These are phyloP conservation scores for Saposhnikovia divaricata DNA, from an alignment of 129 eudicot species.

Conservation along the genomic window DNA sequence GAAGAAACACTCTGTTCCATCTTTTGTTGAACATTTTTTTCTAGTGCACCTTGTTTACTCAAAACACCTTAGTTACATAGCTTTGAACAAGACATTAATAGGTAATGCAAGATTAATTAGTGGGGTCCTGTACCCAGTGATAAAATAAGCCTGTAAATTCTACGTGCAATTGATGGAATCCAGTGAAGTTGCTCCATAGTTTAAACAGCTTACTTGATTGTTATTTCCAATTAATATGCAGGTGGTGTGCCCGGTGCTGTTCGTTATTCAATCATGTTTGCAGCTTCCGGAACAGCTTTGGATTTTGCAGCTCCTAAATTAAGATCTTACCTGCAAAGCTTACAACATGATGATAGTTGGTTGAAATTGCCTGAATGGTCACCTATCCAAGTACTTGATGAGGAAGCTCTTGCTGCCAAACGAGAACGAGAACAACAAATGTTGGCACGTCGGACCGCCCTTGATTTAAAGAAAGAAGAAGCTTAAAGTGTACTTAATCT, in stretches of 20 bases:
- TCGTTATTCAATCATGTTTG: constrained; percentile 70
- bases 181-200: background rate
- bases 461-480: constrained; percentile 56
- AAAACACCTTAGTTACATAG: background rate
- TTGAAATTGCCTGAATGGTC: constrained; percentile 86
- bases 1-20: background rate
- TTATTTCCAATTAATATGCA: constrained; percentile 18
- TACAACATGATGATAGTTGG: constrained; percentile 40
- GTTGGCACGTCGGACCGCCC: constrained; percentile 41
- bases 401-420: constrained; percentile 91
- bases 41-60: background rate
- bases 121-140: background rate
- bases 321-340: constrained; percentile 28
- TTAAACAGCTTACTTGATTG: background rate
- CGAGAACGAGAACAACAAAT: constrained; percentile 65
- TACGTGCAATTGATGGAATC: background rate
- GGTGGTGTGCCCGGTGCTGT: constrained; percentile 69
- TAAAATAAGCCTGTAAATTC: background rate
- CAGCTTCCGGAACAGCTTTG: constrained; percentile 69
- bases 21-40: background rate
- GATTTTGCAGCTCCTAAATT: constrained; percentile 60
- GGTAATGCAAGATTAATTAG: background rate
- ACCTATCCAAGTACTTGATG: constrained; percentile 80
- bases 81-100: background rate
- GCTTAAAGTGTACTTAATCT: constrained; percentile 19